A percentile compares a stretch with the other conserved stretches of the same genome.
Evolutionary conservation across 305 asterid species (phyloP).

Genomic region (Rubia peregrina): DNA sequence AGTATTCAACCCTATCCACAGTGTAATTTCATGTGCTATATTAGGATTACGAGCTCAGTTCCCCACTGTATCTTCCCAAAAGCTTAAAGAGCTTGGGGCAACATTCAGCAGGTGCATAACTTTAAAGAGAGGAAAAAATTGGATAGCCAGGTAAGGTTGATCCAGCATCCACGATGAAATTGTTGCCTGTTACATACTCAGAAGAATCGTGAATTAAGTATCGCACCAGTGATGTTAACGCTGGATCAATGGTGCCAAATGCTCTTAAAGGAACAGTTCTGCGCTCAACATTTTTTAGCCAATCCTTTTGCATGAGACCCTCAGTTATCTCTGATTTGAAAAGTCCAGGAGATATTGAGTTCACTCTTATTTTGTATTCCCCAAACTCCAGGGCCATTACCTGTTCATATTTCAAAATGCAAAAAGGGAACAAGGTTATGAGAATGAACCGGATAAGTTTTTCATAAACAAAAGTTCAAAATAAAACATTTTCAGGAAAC

Average conservation of each 20-base stretch:
- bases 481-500: conserved; percentile 25
- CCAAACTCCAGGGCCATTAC: conserved; percentile 48
- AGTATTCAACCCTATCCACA: background rate
- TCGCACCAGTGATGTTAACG: conserved; percentile 34
- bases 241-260: conserved; percentile 33
- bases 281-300: conserved; percentile 24
- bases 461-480: background rate
- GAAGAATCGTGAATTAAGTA: conserved; percentile 45
- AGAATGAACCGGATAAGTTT: background rate
- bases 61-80: background rate
- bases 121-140: conserved; percentile 28
- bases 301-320: conserved; percentile 21
- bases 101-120: background rate
- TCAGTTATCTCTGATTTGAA: conserved; percentile 48
- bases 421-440: background rate
- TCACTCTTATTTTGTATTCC: conserved; percentile 36
- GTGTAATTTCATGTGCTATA: background rate
- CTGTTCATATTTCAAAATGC: conserved; percentile 15
- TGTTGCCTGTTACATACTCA: conserved; percentile 34
- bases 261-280: conserved; percentile 22
- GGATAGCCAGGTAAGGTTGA: conserved; percentile 27
- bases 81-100: background rate
- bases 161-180: conserved; percentile 32
- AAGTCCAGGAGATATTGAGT: conserved; percentile 40
- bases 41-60: background rate